Base-by-base conservation (phyloP, 768 basidiomycete genomes). In the Hericium coralloides region DNA sequence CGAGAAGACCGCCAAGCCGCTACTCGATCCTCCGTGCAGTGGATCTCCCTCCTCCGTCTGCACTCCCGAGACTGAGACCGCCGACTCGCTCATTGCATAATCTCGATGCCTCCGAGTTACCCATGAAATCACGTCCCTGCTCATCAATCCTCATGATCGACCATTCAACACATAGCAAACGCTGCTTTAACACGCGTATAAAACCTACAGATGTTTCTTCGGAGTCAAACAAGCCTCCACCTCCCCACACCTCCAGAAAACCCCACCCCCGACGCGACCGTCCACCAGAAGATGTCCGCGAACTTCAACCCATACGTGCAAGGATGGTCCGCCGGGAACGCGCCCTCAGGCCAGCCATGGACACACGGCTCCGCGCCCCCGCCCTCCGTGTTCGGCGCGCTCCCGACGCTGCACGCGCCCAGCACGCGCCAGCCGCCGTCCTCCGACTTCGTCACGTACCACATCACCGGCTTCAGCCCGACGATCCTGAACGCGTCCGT, bases 251-350 rank as follows among this genome's bases (percentile, higher is more conserved):
- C 12, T 10, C 20, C 17, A 31, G 20, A 39, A 25, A 31, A 12
- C 49, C 26, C 18, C 25, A 55, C 36, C 43, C 43, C 38, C 45
- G 18, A 48, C 54, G 23, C 53, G 25, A 20, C 23, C 4, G 4
- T 39, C 36, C 23, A 8, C 49, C 7, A 38, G 12, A 49, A 17
- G 17, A 60, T 60, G 59, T 60, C 59, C 1, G 49, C 59, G 20
- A 45, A 59, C 43, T 63, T 63, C 55, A 63, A 63, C 22, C 62
- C 62, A 5, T 58, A 53, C 45, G 60, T 63, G 4, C 62, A 63
- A 49, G 60, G 57, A 52, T 63, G 62, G 62, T 54, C 48, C 37
- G 38, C 49, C 36, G 55, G 54, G 7, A 60, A 55, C 12, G 43
- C 52, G n/a, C 36, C 39, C 12, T 59, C 58, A 0, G 49, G 41